Base-by-base conservation (phyloP, 345 rosid genomes). In the Brassica rapa region DNA sequence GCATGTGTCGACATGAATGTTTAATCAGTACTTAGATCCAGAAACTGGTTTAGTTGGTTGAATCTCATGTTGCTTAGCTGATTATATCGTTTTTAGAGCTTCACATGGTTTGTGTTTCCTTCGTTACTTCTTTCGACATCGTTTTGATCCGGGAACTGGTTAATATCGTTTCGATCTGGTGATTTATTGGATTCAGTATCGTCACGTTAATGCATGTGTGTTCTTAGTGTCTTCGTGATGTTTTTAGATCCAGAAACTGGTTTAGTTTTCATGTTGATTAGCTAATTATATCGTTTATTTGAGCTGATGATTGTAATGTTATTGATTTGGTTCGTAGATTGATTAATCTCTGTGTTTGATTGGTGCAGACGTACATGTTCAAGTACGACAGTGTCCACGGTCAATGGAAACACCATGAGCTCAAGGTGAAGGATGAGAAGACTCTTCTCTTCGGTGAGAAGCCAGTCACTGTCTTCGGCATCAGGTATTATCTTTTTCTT, bases 371-470 rank as follows among this genome's bases (percentile, higher is more conserved):
- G 1, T 94, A 92, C 69, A 93, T 93, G 98, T 91, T 93, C 80
- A 91, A 91, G 88, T 92, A 94, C 78, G 98, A 94, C 78, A 89
- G 93, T 70, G 97, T 94, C 75, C 98, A 94, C 75, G 98, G 98
- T 27, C 94, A 87, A 53, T 94, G 98, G 96, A 94, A 92, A 82
- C 97, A 91, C 83, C 23, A 86, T 63, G 96, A 94, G 6, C 24
- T 94, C 49, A 90, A 89, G 88, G 86, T 92, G 12, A 89, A 90
- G 85, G 93, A 90, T 24, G 85, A 87, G 61, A 93, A 91, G 80
- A 93, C 97, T 8, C 95, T 93, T 80, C 98, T 93, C 81, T 92
- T 94, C 37, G 94, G 94, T 5, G 89, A 88, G 77, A 92, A 85
- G 83, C 69, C 91, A 0, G 94, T 94, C 80, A 3, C 92, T 27